Evolutionary conservation across 2,329 filamentous ascomycete genomes (phyloP).

Genomic region (Cladosporium cucumerinum): DNA sequence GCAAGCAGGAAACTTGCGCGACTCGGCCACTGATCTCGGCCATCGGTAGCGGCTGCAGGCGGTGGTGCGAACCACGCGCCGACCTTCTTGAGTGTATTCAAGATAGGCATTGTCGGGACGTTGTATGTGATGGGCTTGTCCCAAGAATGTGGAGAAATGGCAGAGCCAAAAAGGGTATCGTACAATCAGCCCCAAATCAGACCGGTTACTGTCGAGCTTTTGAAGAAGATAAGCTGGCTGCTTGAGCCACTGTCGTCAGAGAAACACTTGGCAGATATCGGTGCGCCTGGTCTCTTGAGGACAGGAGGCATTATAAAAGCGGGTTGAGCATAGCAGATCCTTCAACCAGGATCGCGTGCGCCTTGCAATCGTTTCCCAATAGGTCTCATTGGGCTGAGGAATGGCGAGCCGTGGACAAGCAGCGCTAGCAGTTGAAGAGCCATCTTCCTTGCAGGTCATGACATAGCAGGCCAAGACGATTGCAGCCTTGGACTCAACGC

Average conservation of each 20-base stretch:
- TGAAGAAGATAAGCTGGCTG: neutral
- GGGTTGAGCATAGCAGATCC: neutral
- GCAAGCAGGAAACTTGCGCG: slow-evolving; percentile 55
- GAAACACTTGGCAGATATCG: slow-evolving; percentile 8
- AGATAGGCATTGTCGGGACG: neutral
- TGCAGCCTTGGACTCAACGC: neutral
- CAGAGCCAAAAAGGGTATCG: slow-evolving; percentile 7
- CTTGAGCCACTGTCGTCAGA: slow-evolving; percentile 7
- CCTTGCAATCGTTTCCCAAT: neutral
- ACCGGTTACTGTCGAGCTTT: neutral
- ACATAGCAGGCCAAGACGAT: slow-evolving; percentile 5
- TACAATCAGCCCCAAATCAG: neutral
- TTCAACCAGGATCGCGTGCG: slow-evolving; percentile 7
- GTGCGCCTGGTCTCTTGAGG: neutral
- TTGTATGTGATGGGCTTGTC: neutral
- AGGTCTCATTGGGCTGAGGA: neutral
- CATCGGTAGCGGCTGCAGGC: slow-evolving; percentile 29
- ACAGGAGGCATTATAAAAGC: neutral
- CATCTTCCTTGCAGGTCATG: slow-evolving; percentile 5
- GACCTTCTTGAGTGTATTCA: slow-evolving; percentile 15
- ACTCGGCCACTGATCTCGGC: slow-evolving; percentile 55
- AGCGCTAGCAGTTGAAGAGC: neutral
- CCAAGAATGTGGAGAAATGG: neutral
- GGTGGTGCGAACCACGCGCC: slow-evolving; percentile 35
- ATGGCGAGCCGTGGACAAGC: neutral